Conservation (phyloP, 163 green algal genomes). For the Chloromonas sp. region DNA sequence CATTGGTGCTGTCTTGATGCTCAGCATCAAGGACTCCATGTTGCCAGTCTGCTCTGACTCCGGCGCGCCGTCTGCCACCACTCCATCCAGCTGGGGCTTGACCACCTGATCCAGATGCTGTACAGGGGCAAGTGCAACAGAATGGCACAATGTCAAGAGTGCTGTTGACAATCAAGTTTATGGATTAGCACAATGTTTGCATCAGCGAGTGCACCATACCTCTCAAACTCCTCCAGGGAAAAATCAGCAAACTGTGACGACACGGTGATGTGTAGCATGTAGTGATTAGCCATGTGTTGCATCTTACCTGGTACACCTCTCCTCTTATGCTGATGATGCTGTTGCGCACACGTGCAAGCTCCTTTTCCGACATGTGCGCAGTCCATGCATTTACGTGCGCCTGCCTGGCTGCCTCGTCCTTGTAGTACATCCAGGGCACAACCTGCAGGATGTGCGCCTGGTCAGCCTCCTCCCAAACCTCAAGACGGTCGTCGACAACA, state of each 20-base stretch:
- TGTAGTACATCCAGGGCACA: constrained; percentile 30
- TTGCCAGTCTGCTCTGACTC: not conserved
- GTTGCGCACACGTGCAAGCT: not conserved
- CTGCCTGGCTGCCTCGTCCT: constrained; percentile 18
- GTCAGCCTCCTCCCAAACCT: constrained; percentile 54
- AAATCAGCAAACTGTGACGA: not conserved
- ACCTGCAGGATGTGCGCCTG: constrained; percentile 49
- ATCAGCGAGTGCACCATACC: not conserved
- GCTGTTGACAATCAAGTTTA: not conserved
- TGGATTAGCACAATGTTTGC: not conserved
- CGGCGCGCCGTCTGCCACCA: constrained; percentile 11
- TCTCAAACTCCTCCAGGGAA: not conserved
- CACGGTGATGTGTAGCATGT: no score
- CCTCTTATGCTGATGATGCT: not conserved
- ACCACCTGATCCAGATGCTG: constrained; percentile 23
- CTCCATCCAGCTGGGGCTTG: constrained; percentile 1
- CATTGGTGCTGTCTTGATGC: not conserved
- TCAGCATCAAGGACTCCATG: not conserved
- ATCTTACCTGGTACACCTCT: constrained; percentile 3
- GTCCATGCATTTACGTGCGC: not conserved
- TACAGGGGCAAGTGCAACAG: not conserved
- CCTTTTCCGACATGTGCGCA: not conserved
- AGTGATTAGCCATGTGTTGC: no score
- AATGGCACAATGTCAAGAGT: not conserved
- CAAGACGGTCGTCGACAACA: constrained; percentile 54